Evolutionary conservation across 768 basidiomycete genomes (phyloP), one percentile per base, ranked within the genome.

Genomic region (Boletus bicolor): DNA sequence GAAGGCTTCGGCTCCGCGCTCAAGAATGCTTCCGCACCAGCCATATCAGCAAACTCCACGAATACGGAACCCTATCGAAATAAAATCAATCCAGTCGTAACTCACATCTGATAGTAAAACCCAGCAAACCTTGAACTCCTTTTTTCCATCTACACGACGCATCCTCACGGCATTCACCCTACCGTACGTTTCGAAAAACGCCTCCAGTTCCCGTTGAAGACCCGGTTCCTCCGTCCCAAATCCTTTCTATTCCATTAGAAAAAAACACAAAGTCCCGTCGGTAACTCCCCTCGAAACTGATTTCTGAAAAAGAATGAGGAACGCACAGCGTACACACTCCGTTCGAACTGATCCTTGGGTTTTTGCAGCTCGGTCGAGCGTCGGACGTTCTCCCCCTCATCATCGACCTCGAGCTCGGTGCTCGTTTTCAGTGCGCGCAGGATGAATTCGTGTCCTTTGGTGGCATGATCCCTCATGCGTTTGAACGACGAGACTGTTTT

Each of bases 401-500:
- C 85, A 64, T 91, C 87, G 7, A 96, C 79, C 67, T 91, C 91
- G 41, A 98, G 79, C 48, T 79, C 70, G 8, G 68, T 63, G 59
- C 80, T 78, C 38, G 72, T 65, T 46, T 75, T 72, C 71, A 98
- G 76, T n/a, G 85, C 87, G 21, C 81, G 76, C 6, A 80, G 78
- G 55, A 97, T 77, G 79, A 90, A 93, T 19, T 82, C 81, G 17
- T 79, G 55, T 7, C 92, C 92, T 32, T 78, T 70, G 28, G 72
- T 68, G 4, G 78, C 48, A 66, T 81, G 89, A 30, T 90, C 88
- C 39, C 82, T 79, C 95, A 98, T 98, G 57, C 94, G 89, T 72
- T 95, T 95, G 84, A 98, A 98, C 7, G 92, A 94, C 7, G 89
- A 80, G 54, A 98, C 83, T 3, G 87, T 91, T 51, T 85, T 75